Conservation (phyloP, 495 filamentous ascomycete genomes). For the Cudoniella acicularis region DNA sequence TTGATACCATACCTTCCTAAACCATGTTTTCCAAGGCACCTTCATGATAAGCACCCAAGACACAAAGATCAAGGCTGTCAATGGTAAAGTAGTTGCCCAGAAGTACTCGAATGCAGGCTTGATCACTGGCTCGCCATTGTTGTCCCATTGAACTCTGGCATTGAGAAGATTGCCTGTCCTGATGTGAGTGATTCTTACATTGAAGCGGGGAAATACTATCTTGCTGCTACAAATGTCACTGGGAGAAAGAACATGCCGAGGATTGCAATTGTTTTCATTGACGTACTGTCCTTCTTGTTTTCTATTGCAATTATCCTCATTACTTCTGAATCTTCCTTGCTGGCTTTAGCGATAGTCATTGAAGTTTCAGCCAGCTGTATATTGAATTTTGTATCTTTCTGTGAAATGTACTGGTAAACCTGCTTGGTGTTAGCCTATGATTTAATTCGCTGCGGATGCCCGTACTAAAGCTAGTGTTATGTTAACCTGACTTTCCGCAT, state of each 20-base stretch:
- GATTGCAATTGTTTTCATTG: conserved; percentile 51
- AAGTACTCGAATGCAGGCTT: conserved; percentile 2
- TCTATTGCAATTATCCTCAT: conserved; percentile 44
- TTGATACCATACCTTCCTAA: too few species aligned
- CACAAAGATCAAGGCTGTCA: not conserved
- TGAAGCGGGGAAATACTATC: not conserved
- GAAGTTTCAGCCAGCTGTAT: conserved; percentile 2
- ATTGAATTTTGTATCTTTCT: conserved; percentile 12
- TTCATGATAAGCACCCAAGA: not conserved
- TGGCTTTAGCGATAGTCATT: conserved; percentile 9
- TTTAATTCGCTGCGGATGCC: too few species aligned
- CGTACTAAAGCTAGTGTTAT: too few species aligned
- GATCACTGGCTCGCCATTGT: not conserved
- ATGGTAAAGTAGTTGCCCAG: conserved; percentile 3
- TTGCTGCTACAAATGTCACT: conserved; percentile 41
- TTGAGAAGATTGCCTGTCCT: conserved; percentile 5
- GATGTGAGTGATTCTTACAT: not conserved
- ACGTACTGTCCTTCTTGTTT: conserved; percentile 46
- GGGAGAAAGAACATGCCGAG: conserved; percentile 54
- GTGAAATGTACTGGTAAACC: conserved; percentile 15
- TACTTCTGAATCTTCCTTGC: conserved; percentile 4
- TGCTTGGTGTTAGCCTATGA: not conserved
- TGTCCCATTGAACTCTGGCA: conserved; percentile 4
- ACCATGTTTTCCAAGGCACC: conserved; percentile 1
- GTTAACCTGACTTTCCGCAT: too few species aligned